Conservation (phyloP, 805 yeast genomes). For the Candida nanaspora region DNA sequence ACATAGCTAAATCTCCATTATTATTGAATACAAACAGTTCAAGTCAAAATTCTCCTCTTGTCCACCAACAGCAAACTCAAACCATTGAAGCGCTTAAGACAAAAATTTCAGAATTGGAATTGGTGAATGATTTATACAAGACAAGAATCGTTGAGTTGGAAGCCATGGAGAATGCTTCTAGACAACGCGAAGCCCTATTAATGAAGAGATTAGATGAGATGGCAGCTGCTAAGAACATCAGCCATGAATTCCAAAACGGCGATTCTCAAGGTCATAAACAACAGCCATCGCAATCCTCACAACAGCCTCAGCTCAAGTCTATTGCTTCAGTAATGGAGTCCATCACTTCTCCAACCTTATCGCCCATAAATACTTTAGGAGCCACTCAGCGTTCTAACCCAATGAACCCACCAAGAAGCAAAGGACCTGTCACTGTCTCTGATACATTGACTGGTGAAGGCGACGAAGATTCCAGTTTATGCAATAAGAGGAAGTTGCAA, state of each 20-base stretch:
- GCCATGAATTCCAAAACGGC: no score
- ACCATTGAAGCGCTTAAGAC: constrained; percentile 42
- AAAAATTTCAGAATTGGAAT: constrained; percentile 78
- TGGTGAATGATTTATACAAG: constrained; percentile 83
- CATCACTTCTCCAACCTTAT: not conserved
- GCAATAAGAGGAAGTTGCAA: not conserved
- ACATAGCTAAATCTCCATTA: not conserved
- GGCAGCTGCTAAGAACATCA: no score
- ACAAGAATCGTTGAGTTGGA: constrained; percentile 81
- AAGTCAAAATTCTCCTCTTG: no score
- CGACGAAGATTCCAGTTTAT: no score
- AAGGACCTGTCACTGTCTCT: not conserved
- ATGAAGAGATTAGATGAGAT: constrained; percentile 42
- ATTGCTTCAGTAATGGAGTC: not conserved
- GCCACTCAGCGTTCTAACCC: no score
- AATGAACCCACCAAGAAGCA: not conserved
- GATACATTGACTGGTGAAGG: not conserved
- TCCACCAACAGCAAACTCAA: constrained; percentile 1
- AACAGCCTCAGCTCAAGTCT: constrained; percentile 1
- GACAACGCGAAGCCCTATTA: constrained; percentile 41
- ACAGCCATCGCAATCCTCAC: constrained; percentile 1
- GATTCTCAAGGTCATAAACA: not conserved
- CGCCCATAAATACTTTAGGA: not conserved
- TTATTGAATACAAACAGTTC: not conserved
- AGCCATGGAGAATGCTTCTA: constrained; percentile 50